Base-by-base conservation (phyloP, 805 yeast species). In the Spathaspora girioi region DNA sequence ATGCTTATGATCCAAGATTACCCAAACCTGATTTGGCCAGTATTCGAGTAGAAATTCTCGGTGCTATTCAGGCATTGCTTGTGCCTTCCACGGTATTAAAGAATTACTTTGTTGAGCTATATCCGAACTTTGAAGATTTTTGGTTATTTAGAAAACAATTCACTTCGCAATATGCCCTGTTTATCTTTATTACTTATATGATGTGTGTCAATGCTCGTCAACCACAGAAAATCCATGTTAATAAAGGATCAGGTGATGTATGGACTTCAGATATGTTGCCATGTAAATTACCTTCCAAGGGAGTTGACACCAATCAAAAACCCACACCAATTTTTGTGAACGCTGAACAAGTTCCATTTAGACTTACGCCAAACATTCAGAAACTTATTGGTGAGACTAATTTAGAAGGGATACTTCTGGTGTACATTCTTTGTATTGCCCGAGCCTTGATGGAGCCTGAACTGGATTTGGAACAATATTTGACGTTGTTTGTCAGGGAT, bases 181-280 rank as follows among this genome's bases (percentile, higher is more conserved):
- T 94, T 60, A 83, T 90, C 43, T 93, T 93, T 68, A 84, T 92
- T 78, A 89, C 98, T 0, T 90, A 89, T 63, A 87, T 93, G 91
- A 83, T 94, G 88, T 86, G 96, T 70, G 89, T 94, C 61, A 90
- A 90, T 65, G 83, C 87, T 46, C 83, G 99, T 62, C 93, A 89
- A 56, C 98, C 99, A 3, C 96, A 89, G 66, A 96, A 93, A 78
- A 88, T 94, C 53, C 86, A 86, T 65, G 82, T 96, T 52, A 84
- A 91, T 61, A 78, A 81, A 63, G 81, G 80, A 5, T 86, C 94
- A 2, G 99, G 99, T 54, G 82, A 83, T 58, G 93, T 93, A 11
- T 89, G 94, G 84, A 91, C 97, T 0, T 83, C 93, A 5, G 99
- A 96, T 63, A 92, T 94, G 96, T 75, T 94, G 50, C 99, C 99